A percentile compares a stretch with the other conserved stretches of the same genome.
These are phyloP conservation scores for Amanita molliuscula DNA, from an alignment of 768 basidiomycete genomes.

Conservation along the genomic window DNA sequence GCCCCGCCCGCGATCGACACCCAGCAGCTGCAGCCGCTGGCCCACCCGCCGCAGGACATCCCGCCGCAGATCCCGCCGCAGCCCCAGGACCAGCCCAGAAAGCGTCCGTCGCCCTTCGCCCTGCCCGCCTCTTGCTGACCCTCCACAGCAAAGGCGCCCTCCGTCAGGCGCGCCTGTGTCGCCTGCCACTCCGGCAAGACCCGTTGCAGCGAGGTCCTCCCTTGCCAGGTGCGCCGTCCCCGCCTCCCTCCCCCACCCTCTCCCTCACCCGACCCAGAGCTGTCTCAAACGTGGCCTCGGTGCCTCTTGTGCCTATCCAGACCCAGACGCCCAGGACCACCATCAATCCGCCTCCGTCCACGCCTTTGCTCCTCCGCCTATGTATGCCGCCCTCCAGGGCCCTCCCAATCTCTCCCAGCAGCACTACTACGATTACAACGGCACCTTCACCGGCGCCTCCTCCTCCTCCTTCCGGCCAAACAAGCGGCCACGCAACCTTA, in stretches of 20 bases:
- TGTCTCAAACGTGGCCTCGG: constrained; percentile 77
- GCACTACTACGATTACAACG: constrained; percentile 74
- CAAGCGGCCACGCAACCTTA: constrained; percentile 71
- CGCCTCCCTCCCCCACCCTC: constrained; percentile 3
- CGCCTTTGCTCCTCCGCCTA: constrained; percentile 34
- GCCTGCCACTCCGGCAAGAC: constrained; percentile 82
- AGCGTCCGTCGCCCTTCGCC: constrained; percentile 33
- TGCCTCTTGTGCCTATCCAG: constrained; percentile 62
- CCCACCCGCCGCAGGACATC: constrained; percentile 24
- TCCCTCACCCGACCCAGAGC: constrained; percentile 32
- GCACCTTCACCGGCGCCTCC: constrained; percentile 55
- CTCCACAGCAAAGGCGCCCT: constrained; percentile 62
- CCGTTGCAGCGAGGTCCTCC: constrained; percentile 70
- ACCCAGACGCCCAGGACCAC: constrained; percentile 53
- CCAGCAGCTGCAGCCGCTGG: constrained; percentile 48
- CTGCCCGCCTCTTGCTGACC: constrained; percentile 8
- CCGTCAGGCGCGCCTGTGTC: constrained; percentile 70
- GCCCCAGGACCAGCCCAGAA: constrained; percentile 34
- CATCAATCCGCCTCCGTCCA: constrained; percentile 29
- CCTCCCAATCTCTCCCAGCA: constrained; percentile 45
- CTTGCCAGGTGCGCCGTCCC: constrained; percentile 53
- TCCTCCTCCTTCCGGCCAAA: constrained; percentile 71
- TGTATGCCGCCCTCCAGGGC: constrained; percentile 36
- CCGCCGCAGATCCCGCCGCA: constrained; percentile 16
- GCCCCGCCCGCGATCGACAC: constrained; percentile 47